phyloP scores from a whole-genome alignment of 2,329 filamentous ascomycete genomes.

The Microsporum canis region DNA sequence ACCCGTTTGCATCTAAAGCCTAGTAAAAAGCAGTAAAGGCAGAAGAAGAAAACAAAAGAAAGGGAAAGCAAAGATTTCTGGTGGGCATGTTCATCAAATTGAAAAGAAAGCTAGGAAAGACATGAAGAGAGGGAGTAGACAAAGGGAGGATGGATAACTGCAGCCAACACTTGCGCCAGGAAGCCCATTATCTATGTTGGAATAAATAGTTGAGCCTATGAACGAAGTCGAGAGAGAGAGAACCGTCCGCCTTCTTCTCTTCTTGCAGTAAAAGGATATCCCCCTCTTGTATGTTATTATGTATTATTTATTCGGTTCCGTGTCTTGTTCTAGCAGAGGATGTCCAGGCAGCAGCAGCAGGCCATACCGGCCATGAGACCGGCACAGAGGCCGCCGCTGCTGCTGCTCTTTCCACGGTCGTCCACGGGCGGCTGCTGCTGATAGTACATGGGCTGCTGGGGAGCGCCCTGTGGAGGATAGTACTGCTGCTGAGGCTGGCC shows the following conservation, averaged over 20 bases:
- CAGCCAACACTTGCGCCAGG: not conserved
- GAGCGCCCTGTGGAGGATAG: conserved; percentile 22
- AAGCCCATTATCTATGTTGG: not conserved
- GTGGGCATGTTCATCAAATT: not conserved
- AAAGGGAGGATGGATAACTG: not conserved
- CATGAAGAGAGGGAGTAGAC: not conserved
- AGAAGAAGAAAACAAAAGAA: not conserved
- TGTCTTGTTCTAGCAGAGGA: conserved; percentile 26
- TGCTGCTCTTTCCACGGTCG: conserved; percentile 32
- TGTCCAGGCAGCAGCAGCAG: conserved; percentile 42
- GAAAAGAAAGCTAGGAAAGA: not conserved
- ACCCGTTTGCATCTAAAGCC: not conserved
- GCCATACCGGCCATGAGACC: conserved; percentile 38
- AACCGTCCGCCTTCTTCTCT: not conserved
- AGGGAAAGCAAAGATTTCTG: not conserved
- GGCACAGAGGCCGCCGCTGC: conserved; percentile 32
- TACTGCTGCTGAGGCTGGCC: conserved; percentile 20
- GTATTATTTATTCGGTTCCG: not conserved
- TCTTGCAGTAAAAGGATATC: not conserved
- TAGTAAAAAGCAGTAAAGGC: not conserved
- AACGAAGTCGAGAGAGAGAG: not conserved
- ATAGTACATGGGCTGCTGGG: conserved; percentile 26
- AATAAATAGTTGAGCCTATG: not conserved
- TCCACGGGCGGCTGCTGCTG: conserved; percentile 26
- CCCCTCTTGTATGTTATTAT: not conserved